Base-by-base conservation (phyloP, 257 asterid species). In the Lycium ferocissimum region DNA sequence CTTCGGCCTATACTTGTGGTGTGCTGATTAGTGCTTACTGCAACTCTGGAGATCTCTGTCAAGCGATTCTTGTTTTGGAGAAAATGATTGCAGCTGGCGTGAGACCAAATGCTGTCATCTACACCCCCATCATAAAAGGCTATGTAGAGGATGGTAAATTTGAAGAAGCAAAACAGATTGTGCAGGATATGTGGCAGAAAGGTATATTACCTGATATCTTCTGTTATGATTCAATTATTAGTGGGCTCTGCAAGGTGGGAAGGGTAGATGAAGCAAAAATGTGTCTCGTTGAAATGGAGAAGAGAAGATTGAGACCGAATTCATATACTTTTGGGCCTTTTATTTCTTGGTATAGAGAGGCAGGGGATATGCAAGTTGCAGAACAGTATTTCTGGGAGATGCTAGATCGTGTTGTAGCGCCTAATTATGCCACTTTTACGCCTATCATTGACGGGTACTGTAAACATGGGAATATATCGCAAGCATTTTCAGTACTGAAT, bases 301-400 rank as follows among this genome's bases (percentile, higher is more conserved):
- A 80, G 84, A 89, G 86, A 89, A 94, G 94, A 85, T 81, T 95
- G 83, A 85, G 15, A 76, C 97, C 97, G 62, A 95, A 95, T 94
- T 91, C 91, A 80, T 94, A 92, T 86, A 94, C 97, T 65, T 92
- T 86, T 84, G 98, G 97, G 86, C 90, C 95, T 49, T 88, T 95
- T 84, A 84, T 94, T 85, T 90, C 93, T 76, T 95, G 91, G 83
- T 88, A 91, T 87, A 83, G 87, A 7, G 94, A 93, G 87, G 84
- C 88, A 18, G 95, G 94, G 83, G 90, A 93, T 85, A 88, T 89
- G 88, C 93, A 91, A 62, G 86, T 89, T 43, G 99, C 97, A 8
- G 95, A 95, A 82, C 88, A 85, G 80, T 92, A 92, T 86, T 93
- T 94, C 83, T 71, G 59, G 85, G 94, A 92, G 87, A 95, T 95